phyloP scores from a whole-genome alignment of 441 rosid species.

The Aleurites moluccanus region DNA sequence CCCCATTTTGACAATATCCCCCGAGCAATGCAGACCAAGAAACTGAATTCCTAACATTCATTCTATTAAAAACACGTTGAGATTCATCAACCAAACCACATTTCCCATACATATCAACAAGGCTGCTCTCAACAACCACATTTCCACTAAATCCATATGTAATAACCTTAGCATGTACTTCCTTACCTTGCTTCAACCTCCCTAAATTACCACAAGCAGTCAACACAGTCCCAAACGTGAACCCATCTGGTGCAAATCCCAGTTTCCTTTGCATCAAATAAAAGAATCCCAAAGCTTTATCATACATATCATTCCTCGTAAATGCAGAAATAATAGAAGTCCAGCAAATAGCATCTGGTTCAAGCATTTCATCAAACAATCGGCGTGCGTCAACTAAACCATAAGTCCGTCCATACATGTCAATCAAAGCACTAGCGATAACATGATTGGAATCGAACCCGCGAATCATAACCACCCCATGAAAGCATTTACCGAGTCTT shows the following conservation, averaged over 20 bases:
- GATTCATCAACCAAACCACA: constrained; percentile 54
- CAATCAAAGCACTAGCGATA: constrained; percentile 61
- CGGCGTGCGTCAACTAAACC: constrained; percentile 43
- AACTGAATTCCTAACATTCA: constrained; percentile 58
- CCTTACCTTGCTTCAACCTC: constrained; percentile 68
- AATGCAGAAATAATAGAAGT: constrained; percentile 65
- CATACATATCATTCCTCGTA: constrained; percentile 60
- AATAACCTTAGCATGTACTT: constrained; percentile 65
- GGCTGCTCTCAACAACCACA: constrained; percentile 73
- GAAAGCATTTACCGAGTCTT: constrained; percentile 59
- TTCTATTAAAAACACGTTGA: constrained; percentile 60
- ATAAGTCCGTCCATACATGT: constrained; percentile 66
- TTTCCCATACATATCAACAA: constrained; percentile 93
- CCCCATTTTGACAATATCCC: constrained; percentile 73
- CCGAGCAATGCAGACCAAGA: constrained; percentile 82
- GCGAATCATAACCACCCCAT: constrained; percentile 52
- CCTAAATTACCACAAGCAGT: constrained; percentile 76
- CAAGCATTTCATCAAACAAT: constrained; percentile 72
- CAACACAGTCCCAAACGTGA: constrained; percentile 68
- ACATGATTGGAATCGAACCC: constrained; percentile 59
- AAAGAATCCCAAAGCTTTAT: constrained; percentile 53
- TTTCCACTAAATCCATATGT: constrained; percentile 49
- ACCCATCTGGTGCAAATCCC: constrained; percentile 58
- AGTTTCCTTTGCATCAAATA: constrained; percentile 48
- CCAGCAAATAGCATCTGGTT: constrained; percentile 76